These are phyloP conservation scores for Metarhizium rileyi DNA, from an alignment of 2,329 filamentous ascomycete genomes.

Conservation along the genomic window DNA sequence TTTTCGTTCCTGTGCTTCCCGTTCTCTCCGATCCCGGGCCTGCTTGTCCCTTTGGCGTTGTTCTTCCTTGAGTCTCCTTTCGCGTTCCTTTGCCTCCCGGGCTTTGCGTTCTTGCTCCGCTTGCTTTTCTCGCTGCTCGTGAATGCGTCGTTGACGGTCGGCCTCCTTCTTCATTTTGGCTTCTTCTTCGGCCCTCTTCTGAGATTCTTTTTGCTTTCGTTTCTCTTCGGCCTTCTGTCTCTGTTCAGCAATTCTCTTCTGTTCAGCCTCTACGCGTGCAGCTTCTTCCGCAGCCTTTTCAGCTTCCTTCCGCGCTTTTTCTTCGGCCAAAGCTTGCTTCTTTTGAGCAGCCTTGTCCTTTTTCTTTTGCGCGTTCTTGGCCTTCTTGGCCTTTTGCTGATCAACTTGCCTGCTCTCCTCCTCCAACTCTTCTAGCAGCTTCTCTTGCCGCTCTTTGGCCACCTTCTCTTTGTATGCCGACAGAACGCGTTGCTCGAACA, in stretches of 20 bases:
- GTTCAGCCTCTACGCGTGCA: constrained; percentile 63
- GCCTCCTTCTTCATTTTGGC: constrained; percentile 76
- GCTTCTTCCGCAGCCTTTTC: constrained; percentile 85
- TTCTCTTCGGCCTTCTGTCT: constrained; percentile 79
- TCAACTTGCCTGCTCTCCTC: constrained; percentile 70
- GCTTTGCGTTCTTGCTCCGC: constrained; percentile 74
- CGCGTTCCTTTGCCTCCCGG: constrained; percentile 52
- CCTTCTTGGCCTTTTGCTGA: constrained; percentile 83
- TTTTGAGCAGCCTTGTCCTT: constrained; percentile 90
- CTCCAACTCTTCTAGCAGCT: constrained; percentile 82
- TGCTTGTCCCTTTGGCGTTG: constrained; percentile 73
- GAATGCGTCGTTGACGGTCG: constrained; percentile 67
- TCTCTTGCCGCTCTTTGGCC: constrained; percentile 80
- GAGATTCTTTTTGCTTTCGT: constrained; percentile 80
- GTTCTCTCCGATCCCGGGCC: constrained; percentile 58
- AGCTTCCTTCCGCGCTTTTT: constrained; percentile 77
- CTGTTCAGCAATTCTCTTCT: constrained; percentile 71
- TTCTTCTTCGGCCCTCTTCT: constrained; percentile 84
- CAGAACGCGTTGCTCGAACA: constrained; percentile 97
- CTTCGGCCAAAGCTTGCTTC: constrained; percentile 82
- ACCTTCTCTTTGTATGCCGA: constrained; percentile 98
- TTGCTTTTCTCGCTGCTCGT: constrained; percentile 79
- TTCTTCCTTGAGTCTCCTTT: constrained; percentile 80
- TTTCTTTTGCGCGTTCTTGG: constrained; percentile 86
- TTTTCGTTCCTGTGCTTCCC: constrained; percentile 55